Conservation (phyloP, 352 stramenopile genomes). For the Phytophthora sp. region DNA sequence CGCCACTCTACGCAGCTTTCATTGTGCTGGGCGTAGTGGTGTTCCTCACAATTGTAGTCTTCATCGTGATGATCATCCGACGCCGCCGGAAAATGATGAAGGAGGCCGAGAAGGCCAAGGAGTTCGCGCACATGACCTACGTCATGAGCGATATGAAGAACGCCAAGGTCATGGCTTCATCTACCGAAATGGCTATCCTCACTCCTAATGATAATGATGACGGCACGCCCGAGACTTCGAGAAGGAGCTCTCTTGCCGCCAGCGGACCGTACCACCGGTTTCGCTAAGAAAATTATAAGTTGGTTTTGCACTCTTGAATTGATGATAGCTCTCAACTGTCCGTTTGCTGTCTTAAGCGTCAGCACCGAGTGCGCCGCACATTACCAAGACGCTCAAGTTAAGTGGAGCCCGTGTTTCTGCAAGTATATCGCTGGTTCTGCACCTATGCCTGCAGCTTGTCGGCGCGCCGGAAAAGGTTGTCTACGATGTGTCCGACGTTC, state of each 20-base stretch:
- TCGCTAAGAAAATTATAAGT: constrained; percentile 24
- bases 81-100: constrained; percentile 35
- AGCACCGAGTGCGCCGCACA: neutral
- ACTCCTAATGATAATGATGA: constrained; percentile 23
- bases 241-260: constrained; percentile 28
- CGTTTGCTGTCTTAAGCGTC: constrained; percentile 1
- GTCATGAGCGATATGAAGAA: constrained; percentile 30
- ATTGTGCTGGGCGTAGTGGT: constrained; percentile 28
- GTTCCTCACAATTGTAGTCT: constrained; percentile 47
- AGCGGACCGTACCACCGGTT: constrained; percentile 37
- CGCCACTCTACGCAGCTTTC: constrained; percentile 34
- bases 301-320: constrained; percentile 25
- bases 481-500: constrained; percentile 97
- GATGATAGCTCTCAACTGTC: constrained; percentile 7
- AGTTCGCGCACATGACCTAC: constrained; percentile 27
- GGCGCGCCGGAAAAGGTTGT: constrained; percentile 92
- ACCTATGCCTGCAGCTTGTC: constrained; percentile 84
- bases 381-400: neutral
- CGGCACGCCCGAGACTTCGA: neutral
- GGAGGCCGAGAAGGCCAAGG: constrained; percentile 46
- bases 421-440: constrained; percentile 11
- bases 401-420: constrained; percentile 11
- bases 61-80: constrained; percentile 47
- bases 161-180: constrained; percentile 29
- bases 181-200: constrained; percentile 18